These are phyloP conservation scores for Chytriomyces sp. DNA, from an alignment of 192 early-diverging fungal species.

Conservation along the genomic window DNA sequence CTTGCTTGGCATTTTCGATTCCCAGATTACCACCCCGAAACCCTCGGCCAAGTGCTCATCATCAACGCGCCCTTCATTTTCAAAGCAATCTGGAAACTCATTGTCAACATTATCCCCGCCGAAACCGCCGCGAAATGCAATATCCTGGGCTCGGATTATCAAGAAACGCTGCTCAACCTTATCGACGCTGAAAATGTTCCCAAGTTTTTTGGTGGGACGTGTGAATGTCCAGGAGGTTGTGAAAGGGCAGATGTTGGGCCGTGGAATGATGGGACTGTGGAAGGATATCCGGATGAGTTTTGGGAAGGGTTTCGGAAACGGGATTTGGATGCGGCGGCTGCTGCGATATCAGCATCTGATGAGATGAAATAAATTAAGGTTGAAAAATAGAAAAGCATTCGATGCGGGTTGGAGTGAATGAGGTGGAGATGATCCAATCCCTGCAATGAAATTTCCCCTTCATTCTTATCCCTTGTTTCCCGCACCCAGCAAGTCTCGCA, in stretches of 20 bases:
- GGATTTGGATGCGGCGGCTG: background rate
- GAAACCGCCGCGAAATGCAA: constrained; percentile 12
- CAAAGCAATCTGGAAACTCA: constrained; percentile 32
- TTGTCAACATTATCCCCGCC: background rate
- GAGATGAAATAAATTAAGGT: no score
- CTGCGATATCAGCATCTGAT: background rate
- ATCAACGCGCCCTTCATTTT: constrained; percentile 84
- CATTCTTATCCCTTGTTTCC: no score
- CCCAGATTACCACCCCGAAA: constrained; percentile 89
- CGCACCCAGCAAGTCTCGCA: no score
- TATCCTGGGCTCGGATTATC: constrained; percentile 23
- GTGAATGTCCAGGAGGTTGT: constrained; percentile 31
- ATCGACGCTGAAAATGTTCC: constrained; percentile 31
- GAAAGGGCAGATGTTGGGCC: constrained; percentile 26
- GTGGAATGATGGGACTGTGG: constrained; percentile 37
- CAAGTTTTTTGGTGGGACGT: constrained; percentile 16
- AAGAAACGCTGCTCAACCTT: constrained; percentile 8
- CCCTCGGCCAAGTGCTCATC: constrained; percentile 74
- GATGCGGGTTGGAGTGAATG: no score
- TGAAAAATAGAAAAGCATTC: no score
- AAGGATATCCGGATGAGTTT: constrained; percentile 23
- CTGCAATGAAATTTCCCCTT: no score
- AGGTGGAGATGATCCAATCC: no score
- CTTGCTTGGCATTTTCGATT: constrained; percentile 75
- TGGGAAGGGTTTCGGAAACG: constrained; percentile 29